These are phyloP conservation scores for Phytophthora uliginosa DNA, from an alignment of 352 stramenopile genomes.

Conservation along the genomic window DNA sequence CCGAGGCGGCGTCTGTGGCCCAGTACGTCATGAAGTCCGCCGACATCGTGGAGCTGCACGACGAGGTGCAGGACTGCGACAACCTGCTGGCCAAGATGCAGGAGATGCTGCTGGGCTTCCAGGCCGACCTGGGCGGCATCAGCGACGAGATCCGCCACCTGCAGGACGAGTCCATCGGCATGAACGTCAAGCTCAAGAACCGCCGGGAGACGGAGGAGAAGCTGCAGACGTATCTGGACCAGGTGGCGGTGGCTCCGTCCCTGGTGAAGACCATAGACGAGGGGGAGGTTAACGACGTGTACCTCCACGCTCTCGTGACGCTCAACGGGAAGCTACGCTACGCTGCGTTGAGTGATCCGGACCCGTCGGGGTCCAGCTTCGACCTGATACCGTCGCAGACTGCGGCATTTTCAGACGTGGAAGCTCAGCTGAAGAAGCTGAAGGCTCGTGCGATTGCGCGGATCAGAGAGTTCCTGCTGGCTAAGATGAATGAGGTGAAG, in stretches of 20 bases:
- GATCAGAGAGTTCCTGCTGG: constrained; percentile 95
- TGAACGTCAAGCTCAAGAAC: constrained; percentile 97
- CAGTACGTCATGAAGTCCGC: constrained; percentile 91
- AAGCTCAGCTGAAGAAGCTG: constrained; percentile 93
- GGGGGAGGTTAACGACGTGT: constrained; percentile 95
- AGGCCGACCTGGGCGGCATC: constrained; percentile 98
- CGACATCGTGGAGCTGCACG: constrained; percentile 94
- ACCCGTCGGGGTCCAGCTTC: constrained; percentile 77
- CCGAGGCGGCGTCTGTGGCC: constrained; percentile 86
- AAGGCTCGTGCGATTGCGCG: constrained; percentile 75
- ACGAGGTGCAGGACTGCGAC: constrained; percentile 97
- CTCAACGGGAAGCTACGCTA: constrained; percentile 96
- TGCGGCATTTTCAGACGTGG: constrained; percentile 94
- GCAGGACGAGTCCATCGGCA: constrained; percentile 95
- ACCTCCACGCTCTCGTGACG: constrained; percentile 94
- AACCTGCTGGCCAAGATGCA: constrained; percentile 97
- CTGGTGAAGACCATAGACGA: constrained; percentile 95
- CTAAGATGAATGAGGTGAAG: constrained; percentile 95
- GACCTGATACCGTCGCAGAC: constrained; percentile 93
- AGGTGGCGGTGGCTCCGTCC: constrained; percentile 96
- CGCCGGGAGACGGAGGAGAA: constrained; percentile 94
- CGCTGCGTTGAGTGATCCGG: constrained; percentile 67
- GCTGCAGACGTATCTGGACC: constrained; percentile 96
- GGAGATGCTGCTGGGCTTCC: constrained; percentile 98
- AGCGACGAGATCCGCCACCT: constrained; percentile 98